Conservation (phyloP, 2,329 filamentous ascomycete genomes). For the Cercospora citrullina region DNA sequence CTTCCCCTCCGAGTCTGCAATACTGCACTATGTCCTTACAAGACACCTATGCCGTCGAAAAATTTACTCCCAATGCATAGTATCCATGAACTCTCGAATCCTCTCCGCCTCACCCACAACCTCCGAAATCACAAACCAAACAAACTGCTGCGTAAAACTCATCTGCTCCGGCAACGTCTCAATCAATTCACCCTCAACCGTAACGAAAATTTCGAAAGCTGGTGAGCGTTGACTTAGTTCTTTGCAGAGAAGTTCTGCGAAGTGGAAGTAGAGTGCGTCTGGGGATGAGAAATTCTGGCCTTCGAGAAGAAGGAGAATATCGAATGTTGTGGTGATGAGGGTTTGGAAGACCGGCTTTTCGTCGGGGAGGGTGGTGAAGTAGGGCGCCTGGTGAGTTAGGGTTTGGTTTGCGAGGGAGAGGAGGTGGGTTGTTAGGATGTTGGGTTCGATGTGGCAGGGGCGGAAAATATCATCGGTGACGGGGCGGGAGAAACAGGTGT, state of each 20-base stretch:
- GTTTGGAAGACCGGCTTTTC: not conserved
- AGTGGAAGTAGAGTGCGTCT: not conserved
- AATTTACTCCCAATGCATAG: not conserved
- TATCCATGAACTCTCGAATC: not conserved
- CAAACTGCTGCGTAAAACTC: not conserved
- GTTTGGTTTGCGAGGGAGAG: not conserved
- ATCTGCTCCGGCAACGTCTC: not conserved
- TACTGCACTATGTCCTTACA: not conserved
- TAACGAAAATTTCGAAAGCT: not conserved
- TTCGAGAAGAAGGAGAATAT: not conserved
- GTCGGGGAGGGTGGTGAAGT: not conserved
- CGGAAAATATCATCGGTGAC: not conserved
- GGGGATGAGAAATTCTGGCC: not conserved
- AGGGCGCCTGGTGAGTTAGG: not conserved
- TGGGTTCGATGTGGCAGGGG: not conserved
- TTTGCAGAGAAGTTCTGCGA: not conserved
- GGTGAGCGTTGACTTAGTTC: not conserved
- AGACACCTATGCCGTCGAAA: not conserved
- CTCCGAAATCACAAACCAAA: not conserved
- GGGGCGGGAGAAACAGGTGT: not conserved
- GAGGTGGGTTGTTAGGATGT: not conserved
- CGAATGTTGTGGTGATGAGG: not conserved
- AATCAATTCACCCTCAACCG: not conserved
- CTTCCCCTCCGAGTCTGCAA: too few species aligned
- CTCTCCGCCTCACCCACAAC: not conserved